Conservation (phyloP, 352 stramenopile species). For the Phytophthora melonis region DNA sequence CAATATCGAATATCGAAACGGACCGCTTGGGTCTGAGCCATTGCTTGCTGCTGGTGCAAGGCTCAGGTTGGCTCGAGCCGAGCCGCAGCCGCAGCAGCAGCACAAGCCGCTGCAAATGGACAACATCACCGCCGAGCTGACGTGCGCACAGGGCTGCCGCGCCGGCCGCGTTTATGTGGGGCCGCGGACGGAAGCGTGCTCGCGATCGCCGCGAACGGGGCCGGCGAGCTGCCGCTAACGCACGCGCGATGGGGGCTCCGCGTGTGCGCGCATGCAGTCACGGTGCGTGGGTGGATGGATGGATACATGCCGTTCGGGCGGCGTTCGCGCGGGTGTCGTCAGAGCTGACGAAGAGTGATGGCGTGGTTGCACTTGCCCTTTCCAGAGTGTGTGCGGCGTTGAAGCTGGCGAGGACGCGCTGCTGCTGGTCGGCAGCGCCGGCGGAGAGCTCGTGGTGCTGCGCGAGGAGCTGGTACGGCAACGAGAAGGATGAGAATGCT, state of each 20-base stretch:
- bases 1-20: background rate
- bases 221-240: constrained; percentile 16
- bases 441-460: constrained; percentile 60
- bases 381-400: constrained; percentile 50
- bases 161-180: constrained; percentile 40
- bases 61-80: background rate
- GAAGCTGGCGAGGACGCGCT: constrained; percentile 27
- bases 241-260: constrained; percentile 18
- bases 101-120: constrained; percentile 32
- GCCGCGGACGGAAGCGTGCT: constrained; percentile 36
- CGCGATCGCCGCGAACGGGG: constrained; percentile 34
- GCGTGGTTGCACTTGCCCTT: constrained; percentile 16
- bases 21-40: background rate
- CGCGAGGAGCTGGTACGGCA: constrained; percentile 41
- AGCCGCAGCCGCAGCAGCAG: background rate
- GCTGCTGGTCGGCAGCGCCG: constrained; percentile 49
- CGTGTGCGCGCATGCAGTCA: constrained; percentile 34
- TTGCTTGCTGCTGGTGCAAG: background rate
- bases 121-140: constrained; percentile 31
- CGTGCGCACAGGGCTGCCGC: constrained; percentile 30
- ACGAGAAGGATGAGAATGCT: background rate
- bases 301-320: background rate
- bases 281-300: constrained; percentile 20
- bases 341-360: constrained; percentile 12
- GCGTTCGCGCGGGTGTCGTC: constrained; percentile 10